These are phyloP conservation scores for Ceriops decandra DNA, from an alignment of 345 rosid genomes.

Conservation along the genomic window DNA sequence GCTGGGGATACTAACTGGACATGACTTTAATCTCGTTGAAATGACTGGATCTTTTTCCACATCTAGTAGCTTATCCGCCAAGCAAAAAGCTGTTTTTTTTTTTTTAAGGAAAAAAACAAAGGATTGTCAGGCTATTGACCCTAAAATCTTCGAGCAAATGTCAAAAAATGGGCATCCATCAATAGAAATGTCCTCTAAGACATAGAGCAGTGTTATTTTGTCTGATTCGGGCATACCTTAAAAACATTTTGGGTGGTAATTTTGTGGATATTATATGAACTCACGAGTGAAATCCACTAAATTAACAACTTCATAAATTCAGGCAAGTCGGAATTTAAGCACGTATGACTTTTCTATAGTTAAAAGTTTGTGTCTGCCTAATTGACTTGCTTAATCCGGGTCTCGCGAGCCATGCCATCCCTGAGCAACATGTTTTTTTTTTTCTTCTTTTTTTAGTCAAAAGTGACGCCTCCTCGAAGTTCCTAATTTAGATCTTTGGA, in stretches of 20 bases:
- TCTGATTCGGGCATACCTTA: too few relatives aligned
- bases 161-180: too few relatives aligned
- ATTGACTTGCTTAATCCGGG: not conserved
- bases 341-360: not conserved
- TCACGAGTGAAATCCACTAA: too few relatives aligned
- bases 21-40: not conserved
- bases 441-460: not conserved
- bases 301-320: too few relatives aligned
- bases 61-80: slow-evolving; percentile 10
- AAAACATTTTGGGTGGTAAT: too few relatives aligned
- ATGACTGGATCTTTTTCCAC: slow-evolving; percentile 6
- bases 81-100: not conserved
- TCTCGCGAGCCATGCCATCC: not conserved
- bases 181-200: too few relatives aligned
- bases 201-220: too few relatives aligned
- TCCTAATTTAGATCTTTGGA: not conserved
- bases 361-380: too few relatives aligned
- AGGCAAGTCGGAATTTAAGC: not conserved
- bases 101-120: too few relatives aligned
- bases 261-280: too few relatives aligned
- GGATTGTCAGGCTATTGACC: too few relatives aligned
- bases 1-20: not conserved
- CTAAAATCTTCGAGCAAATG: too few relatives aligned
- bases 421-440: not conserved
- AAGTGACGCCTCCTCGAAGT: not conserved